Evolutionary conservation across 2,329 filamentous ascomycete species (phyloP), one percentile per base, ranked within the genome.

Genomic region (Penicillium sp.): DNA sequence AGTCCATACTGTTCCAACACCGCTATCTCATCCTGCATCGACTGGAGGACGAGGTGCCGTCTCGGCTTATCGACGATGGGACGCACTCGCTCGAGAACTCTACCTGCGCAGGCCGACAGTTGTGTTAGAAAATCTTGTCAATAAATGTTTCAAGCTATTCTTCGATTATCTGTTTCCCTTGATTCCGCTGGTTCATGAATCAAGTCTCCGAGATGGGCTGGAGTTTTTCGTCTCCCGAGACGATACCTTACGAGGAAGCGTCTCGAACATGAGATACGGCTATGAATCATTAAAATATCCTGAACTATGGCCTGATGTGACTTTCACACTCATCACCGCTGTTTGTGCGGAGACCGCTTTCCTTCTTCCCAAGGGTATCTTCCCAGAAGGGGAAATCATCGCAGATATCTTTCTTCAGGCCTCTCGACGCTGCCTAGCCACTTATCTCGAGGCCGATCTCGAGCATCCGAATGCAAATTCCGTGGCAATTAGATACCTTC

Each of bases 151-250:
- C 35, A 70, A 77, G 55, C 61, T 79, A 19, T 80, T 79, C 58
- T 79, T 79, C 35, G 70, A 78, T 53, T 78, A 78, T 50, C 75
- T 80, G 2, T 79, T 76, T 51, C 78, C 78, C 2, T 70, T 80
- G 2, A 79, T 73, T 18, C 77, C 77, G 2, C 60, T 79, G 43
- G 72, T 79, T 3, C 77, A 80, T 59, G 77, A 79, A 47, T 71
- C 76, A 0, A 78, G 72, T 63, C 67, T 79, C 6, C 72, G 77
- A 14, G 67, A 75, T 27, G 74, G 70, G 18, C 58, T 79, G 24
- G 67, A 68, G 2, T 72, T 72, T 50, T 78, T 79, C 49, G 11
- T 62, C 51, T 10, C 52, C 22, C 60, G 54, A 41, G 40, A 54
- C 6, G 31, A 54, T 22, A 36, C 5, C 5, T 19, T 33, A 9